A percentile compares a stretch with the other conserved stretches of the same genome.
phyloP scores from a whole-genome alignment of 202 grass and related monocot species.

The Eragrostis tef region DNA sequence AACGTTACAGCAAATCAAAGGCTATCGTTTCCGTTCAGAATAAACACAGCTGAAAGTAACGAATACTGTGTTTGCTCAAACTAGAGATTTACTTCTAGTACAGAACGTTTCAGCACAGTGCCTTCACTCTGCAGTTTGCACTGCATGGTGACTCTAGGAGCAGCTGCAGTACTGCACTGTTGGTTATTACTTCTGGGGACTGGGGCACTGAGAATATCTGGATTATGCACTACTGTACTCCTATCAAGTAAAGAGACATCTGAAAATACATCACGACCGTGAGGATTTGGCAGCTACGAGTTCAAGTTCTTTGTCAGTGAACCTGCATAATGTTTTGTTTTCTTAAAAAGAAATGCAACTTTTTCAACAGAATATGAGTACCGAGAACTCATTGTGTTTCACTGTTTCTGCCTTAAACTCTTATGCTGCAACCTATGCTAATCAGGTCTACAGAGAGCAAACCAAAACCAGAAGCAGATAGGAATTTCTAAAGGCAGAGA shows the following conservation, averaged over 20 bases:
- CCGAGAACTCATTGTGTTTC: not conserved
- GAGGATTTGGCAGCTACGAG: not conserved
- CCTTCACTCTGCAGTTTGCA: not conserved
- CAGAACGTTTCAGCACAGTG: not conserved
- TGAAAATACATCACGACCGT: not conserved
- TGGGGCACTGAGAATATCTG: not conserved
- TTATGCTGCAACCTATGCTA: not conserved
- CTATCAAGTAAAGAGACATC: not conserved
- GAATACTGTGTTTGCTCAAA: no score
- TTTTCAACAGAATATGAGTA: no score
- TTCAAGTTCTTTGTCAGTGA: not conserved
- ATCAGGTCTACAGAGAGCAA: not conserved
- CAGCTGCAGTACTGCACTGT: no score
- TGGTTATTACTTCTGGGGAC: no score
- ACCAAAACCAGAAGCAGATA: not conserved
- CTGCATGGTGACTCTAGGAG: no score
- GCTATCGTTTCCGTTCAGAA: no score
- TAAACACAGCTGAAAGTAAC: not conserved
- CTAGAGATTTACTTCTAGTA: no score
- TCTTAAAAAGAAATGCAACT: no score
- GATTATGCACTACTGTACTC: not conserved
- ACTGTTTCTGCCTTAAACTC: not conserved
- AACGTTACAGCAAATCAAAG: not conserved
- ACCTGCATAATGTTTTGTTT: not conserved
- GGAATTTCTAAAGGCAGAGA: not conserved